Percentiles rank a stretch among this genome's conserved stretches.
Evolutionary conservation across 2,329 filamentous ascomycete genomes (phyloP).

Genomic region (Colletotrichum kahawae): DNA sequence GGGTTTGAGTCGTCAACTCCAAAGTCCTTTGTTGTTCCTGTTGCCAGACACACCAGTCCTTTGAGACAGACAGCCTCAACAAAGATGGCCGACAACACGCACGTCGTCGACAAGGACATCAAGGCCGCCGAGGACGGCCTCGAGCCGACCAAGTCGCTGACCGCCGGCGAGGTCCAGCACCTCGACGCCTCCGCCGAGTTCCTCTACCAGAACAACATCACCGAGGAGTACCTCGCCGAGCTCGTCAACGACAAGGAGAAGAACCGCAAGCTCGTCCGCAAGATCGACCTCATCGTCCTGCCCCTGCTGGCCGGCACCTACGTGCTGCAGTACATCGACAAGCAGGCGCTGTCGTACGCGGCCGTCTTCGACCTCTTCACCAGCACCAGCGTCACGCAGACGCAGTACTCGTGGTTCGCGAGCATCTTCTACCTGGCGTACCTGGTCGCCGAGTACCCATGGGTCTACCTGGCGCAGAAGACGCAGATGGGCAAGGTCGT

Average conservation of each 20-base stretch:
- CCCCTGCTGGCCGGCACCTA: conserved; percentile 57
- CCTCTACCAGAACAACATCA: conserved; percentile 51
- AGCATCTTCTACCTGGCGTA: conserved; percentile 61
- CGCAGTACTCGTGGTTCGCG: conserved; percentile 59
- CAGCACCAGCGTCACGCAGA: conserved; percentile 49
- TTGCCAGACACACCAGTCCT: not conserved
- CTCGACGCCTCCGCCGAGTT: conserved; percentile 55
- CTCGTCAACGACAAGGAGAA: conserved; percentile 46
- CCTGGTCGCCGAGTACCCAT: conserved; percentile 45
- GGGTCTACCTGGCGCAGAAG: conserved; percentile 38
- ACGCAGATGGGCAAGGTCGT: conserved; percentile 40
- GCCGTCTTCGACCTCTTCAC: conserved; percentile 61
- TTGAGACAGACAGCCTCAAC: not conserved
- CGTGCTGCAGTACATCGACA: conserved; percentile 61
- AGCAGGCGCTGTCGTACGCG: conserved; percentile 57
- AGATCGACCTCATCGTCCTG: conserved; percentile 55
- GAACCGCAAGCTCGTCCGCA: conserved; percentile 38
- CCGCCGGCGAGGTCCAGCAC: conserved; percentile 26
- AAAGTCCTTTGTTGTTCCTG: not conserved
- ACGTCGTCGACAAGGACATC: not conserved
- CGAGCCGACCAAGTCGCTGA: conserved; percentile 18
- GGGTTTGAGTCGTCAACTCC: not conserved
- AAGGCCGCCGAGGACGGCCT: conserved; percentile 14
- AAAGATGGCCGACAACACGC: not conserved
- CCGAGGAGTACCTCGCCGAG: conserved; percentile 43